Evolutionary conservation across 805 yeast genomes (phyloP).

Genomic region (Candida namnaoensis): DNA sequence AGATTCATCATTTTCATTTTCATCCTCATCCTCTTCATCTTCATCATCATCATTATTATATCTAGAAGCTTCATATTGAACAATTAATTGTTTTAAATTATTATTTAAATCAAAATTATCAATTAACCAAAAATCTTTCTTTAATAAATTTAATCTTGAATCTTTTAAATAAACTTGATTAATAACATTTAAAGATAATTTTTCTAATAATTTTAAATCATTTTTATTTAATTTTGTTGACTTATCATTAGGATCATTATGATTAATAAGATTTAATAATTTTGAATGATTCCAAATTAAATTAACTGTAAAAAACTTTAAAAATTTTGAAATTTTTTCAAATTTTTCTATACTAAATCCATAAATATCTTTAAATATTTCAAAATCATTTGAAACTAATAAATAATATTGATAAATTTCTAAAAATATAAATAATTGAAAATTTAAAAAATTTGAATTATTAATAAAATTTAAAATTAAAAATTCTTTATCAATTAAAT

Average conservation of each 20-base stretch:
- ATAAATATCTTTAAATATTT: slow-evolving; percentile 32
- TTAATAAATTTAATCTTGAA: slow-evolving; percentile 47
- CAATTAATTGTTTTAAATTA: slow-evolving; percentile 27
- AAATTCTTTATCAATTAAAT: neutral
- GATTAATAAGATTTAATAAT: neutral
- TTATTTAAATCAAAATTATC: slow-evolving; percentile 20
- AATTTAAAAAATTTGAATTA: slow-evolving; percentile 12
- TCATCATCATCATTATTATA: slow-evolving; percentile 11
- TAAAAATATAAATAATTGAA: slow-evolving; percentile 38
- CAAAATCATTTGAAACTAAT: slow-evolving; percentile 58
- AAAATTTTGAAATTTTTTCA: slow-evolving; percentile 34
- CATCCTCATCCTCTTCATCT: slow-evolving; percentile 12
- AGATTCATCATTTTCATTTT: slow-evolving; percentile 1
- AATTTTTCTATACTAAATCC: slow-evolving; percentile 29
- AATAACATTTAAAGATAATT: slow-evolving; percentile 39
- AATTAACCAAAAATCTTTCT: slow-evolving; percentile 46
- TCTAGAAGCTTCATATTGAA: slow-evolving; percentile 33
- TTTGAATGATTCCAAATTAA: slow-evolving; percentile 30
- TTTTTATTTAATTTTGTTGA: neutral
- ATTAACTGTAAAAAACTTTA: slow-evolving; percentile 41
- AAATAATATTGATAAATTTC: slow-evolving; percentile 63
- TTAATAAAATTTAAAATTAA: slow-evolving; percentile 1
- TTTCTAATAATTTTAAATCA: slow-evolving; percentile 15
- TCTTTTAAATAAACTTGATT: slow-evolving; percentile 62
- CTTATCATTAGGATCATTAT: no score